Conservation (phyloP, 805 yeast genomes). For the Yamadazyma takamatsuzukensis region DNA sequence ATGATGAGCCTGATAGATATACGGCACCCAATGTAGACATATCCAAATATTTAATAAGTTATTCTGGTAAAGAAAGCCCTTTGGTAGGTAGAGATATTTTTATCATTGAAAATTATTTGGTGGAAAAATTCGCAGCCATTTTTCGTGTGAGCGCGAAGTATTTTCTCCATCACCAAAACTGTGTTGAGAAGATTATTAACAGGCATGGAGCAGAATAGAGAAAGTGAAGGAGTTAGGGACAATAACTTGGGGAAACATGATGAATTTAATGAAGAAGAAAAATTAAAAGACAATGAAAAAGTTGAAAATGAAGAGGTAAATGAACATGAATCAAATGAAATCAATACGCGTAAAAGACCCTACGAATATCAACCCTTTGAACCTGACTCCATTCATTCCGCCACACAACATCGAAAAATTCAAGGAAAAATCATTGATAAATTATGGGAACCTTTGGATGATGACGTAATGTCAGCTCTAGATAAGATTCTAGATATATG, state of each 20-base stretch:
- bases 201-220: too few species aligned
- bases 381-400: constrained; percentile 10
- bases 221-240: too few species aligned
- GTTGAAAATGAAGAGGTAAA: too few species aligned
- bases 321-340: too few species aligned
- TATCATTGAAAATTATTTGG: constrained; percentile 6
- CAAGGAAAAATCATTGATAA: constrained; percentile 24
- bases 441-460: constrained; percentile 28
- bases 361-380: constrained; percentile 7
- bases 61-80: background rate
- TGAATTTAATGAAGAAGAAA: too few species aligned
- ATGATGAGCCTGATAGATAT: constrained; percentile 3
- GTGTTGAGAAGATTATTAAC: constrained; percentile 3
- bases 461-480: constrained; percentile 12
- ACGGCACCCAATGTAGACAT: constrained; percentile 1
- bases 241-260: too few species aligned
- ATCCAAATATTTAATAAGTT: constrained; percentile 4
- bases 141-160: constrained; percentile 1
- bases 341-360: constrained; percentile 3
- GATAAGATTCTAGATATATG: constrained; percentile 23
- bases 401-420: constrained; percentile 13
- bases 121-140: constrained; percentile 3
- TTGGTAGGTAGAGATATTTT: constrained; percentile 1
- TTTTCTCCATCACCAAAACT: constrained; percentile 3
- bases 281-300: too few species aligned